A percentile compares a stretch with the other conserved stretches of the same genome.
These are phyloP conservation scores for Arthrobotrys megalospora DNA, from an alignment of 2,329 filamentous ascomycete genomes.

Conservation along the genomic window DNA sequence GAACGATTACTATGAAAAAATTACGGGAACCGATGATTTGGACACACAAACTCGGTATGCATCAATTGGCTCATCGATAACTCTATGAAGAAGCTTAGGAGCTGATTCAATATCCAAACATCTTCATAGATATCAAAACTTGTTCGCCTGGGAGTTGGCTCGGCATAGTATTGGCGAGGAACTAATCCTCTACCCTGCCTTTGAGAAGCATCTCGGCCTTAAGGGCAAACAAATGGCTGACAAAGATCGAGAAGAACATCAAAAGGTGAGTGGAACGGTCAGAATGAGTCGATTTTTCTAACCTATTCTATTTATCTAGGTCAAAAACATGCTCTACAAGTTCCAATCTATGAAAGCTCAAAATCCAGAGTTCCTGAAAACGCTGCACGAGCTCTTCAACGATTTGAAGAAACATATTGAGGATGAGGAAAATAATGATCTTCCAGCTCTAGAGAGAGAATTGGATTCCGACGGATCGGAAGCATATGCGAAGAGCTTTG, in stretches of 20 bases:
- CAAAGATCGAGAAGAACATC: slow-evolving; percentile 67
- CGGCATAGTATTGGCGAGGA: slow-evolving; percentile 71
- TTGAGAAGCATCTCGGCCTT: slow-evolving; percentile 70
- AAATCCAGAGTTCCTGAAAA: slow-evolving; percentile 69
- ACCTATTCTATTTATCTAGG: slow-evolving; percentile 65
- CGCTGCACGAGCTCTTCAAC: slow-evolving; percentile 69
- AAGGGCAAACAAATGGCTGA: slow-evolving; percentile 69
- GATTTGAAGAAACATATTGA: slow-evolving; percentile 70
- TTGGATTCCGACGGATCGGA: slow-evolving; percentile 67
- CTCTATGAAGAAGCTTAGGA: neutral
- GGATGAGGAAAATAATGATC: slow-evolving; percentile 71
- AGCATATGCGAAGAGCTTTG: slow-evolving; percentile 69
- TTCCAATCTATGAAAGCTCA: slow-evolving; percentile 70
- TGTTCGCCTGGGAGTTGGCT: slow-evolving; percentile 71
- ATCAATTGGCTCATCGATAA: neutral
- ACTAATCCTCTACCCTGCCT: slow-evolving; percentile 72
- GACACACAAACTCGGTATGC: slow-evolving; percentile 59
- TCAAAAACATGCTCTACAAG: slow-evolving; percentile 71
- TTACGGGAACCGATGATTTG: slow-evolving; percentile 66
- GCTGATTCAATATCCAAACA: neutral
- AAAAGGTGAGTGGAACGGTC: slow-evolving; percentile 26
- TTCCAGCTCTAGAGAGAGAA: slow-evolving; percentile 70
- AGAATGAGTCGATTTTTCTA: neutral
- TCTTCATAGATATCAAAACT: slow-evolving; percentile 67
- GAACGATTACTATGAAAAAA: slow-evolving; percentile 68